Evolutionary conservation across 306 rosid species (phyloP), one percentile per base, ranked within the genome.

Genomic region (Citrullus mucosospermus): DNA sequence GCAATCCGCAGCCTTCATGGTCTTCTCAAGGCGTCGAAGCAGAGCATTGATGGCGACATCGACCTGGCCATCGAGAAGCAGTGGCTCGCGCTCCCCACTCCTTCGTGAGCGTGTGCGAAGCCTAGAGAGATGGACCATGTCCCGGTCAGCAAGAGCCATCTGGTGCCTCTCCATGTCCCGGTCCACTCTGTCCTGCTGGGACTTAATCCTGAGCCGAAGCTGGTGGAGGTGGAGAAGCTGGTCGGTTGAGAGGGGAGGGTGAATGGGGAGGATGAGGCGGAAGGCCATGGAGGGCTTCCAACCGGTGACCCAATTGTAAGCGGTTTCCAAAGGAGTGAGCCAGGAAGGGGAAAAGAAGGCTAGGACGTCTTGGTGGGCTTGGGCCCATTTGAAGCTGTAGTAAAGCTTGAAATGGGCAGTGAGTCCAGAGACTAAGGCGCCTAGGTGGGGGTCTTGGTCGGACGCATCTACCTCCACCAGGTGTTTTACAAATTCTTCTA

Each of bases 1-100:
- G 70, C 96, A 89, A 81, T 93, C 96, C 0, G 96, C 91, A 58
- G 84, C 88, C 85, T 93, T 89, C 94, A 93, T 85, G 0, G 85
- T 78, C 68, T 69, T 85, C 89, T 91, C 98, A 76, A 93, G 39
- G 32, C 88, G 88, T 0, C 25, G 81, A 75, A 87, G 17, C 15
- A 93, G 56, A 0, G 82, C 83, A 34, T 81, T 86, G 84, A 93
- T 2, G 0, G 89, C 92, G 28, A 71, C 85, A 5, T 83, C 86
- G 39, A 41, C 44, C 44, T 41, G 44, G 9, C 44, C 44, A 41
- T 8, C 9, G 9, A 41, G 44, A 6, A 41, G 44, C 2, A 41
- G 9, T 0, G 44, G 8, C 9, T 6, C 44, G 9, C 44, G 44
- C 9, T 56, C 83, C 16, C 20, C 79, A 6, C 62, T 79, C 63